Conservation (phyloP, 2,329 filamentous ascomycete genomes). For the Colletotrichum camelliae region DNA sequence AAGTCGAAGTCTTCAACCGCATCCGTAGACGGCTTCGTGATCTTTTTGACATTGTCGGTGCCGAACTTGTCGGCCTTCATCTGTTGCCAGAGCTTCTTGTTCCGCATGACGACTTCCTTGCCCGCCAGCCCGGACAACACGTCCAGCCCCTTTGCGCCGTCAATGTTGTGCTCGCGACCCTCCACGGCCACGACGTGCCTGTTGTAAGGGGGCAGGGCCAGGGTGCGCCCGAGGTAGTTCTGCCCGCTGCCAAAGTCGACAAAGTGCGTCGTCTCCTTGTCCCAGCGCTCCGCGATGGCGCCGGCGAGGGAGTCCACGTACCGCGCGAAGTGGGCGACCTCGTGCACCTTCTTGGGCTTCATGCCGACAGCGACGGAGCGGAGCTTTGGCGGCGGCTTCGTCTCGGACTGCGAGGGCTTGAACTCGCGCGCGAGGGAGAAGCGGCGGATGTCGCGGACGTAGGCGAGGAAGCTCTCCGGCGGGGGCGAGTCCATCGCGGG, state of each 20-base stretch:
- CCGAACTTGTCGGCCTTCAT: constrained; percentile 48
- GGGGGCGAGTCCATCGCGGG: constrained; percentile 36
- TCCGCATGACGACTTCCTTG: constrained; percentile 75
- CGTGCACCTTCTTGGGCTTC: constrained; percentile 95
- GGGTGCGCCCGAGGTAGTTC: constrained; percentile 89
- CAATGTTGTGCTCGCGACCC: constrained; percentile 84
- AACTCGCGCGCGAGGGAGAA: constrained; percentile 73
- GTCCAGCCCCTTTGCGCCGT: constrained; percentile 83
- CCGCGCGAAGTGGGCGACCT: constrained; percentile 88
- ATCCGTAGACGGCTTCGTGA: not conserved
- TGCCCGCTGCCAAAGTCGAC: constrained; percentile 97
- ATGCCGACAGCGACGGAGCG: constrained; percentile 84
- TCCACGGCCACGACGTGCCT: constrained; percentile 90
- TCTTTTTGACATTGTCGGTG: constrained; percentile 40
- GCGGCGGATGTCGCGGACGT: constrained; percentile 73
- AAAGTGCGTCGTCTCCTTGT: constrained; percentile 76
- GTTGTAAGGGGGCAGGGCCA: constrained; percentile 87
- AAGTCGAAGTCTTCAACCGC: constrained; percentile 39
- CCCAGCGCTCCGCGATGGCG: constrained; percentile 63
- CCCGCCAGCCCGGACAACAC: constrained; percentile 78
- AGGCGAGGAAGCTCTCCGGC: constrained; percentile 68
- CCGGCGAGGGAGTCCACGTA: constrained; percentile 72
- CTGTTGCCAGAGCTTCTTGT: constrained; percentile 79
- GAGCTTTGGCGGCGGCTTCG: constrained; percentile 57
- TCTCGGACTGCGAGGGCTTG: constrained; percentile 33